phyloP scores from a whole-genome alignment of 2,329 filamentous ascomycete genomes.

The Aspergillus costaricaensis region DNA sequence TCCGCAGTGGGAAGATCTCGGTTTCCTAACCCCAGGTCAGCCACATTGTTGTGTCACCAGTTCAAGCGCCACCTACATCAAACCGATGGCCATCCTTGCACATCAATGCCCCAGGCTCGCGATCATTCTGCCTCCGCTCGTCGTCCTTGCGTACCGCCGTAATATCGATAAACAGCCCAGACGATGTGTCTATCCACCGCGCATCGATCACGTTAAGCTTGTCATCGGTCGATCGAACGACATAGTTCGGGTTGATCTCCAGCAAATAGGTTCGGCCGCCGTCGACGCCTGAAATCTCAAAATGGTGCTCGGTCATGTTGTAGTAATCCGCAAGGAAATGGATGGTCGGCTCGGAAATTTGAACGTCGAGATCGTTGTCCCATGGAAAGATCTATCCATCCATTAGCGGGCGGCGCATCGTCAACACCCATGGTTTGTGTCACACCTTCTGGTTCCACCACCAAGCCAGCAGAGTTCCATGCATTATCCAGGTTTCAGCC shows the following conservation, averaged over 20 bases:
- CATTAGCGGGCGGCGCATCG: conserved; percentile 12
- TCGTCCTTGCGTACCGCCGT: conserved; percentile 56
- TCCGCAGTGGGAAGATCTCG: conserved; percentile 60
- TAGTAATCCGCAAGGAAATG: conserved; percentile 60
- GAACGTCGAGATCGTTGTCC: conserved; percentile 63
- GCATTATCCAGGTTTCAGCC: conserved; percentile 65
- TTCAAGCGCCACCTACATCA: conserved; percentile 31
- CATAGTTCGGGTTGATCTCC: conserved; percentile 61
- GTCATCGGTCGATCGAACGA: conserved; percentile 49
- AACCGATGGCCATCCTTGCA: conserved; percentile 62
- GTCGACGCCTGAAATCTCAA: conserved; percentile 40
- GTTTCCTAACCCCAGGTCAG: conserved; percentile 35
- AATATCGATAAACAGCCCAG: conserved; percentile 64
- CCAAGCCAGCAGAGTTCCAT: conserved; percentile 62
- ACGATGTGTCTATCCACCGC: conserved; percentile 62
- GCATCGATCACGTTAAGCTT: conserved; percentile 60
- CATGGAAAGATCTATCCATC: conserved; percentile 56
- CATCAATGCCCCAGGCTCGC: conserved; percentile 49
- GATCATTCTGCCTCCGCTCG: conserved; percentile 36
- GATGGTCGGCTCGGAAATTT: conserved; percentile 58
- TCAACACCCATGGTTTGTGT: neutral
- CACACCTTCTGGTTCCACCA: conserved; percentile 60
- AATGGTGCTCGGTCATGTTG: conserved; percentile 63
- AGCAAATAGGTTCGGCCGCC: conserved; percentile 53
- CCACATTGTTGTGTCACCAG: neutral